These are phyloP conservation scores for Cryptococcus floricola DNA, from an alignment of 1,284 basidiomycete genomes.

Conservation along the genomic window DNA sequence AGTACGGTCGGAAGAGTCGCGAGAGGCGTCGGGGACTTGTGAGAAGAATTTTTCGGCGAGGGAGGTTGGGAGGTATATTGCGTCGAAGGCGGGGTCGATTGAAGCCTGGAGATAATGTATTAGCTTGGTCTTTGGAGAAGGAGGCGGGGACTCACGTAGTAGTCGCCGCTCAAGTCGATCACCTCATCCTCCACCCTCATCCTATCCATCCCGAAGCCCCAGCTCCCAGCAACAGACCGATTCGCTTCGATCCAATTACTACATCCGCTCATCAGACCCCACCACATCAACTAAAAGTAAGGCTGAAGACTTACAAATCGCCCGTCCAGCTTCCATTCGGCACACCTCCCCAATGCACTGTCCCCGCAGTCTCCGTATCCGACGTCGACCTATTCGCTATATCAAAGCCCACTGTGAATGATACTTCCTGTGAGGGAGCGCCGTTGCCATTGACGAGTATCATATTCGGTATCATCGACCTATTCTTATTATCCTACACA, in stretches of 20 bases:
- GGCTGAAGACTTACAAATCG: conserved; percentile 32
- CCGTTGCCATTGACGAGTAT: conserved; percentile 17
- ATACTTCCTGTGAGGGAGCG: conserved; percentile 8
- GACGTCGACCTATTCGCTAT: conserved; percentile 14
- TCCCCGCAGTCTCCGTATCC: conserved; percentile 22
- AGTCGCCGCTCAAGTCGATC: conserved; percentile 13
- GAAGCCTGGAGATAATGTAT: conserved; percentile 19
- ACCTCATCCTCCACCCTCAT: conserved; percentile 25
- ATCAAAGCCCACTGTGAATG: conserved; percentile 37
- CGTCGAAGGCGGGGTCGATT: conserved; percentile 42
- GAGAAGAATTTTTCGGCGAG: conserved; percentile 33
- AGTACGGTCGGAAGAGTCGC: conserved; percentile 25
- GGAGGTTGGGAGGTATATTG: conserved; percentile 32
- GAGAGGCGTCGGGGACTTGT: conserved; percentile 18
- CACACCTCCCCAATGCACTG: conserved; percentile 44
- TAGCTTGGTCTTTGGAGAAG: not conserved
- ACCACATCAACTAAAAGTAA: not conserved
- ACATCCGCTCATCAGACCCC: not conserved
- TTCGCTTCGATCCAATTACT: conserved; percentile 42
- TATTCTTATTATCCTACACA: conserved; percentile 14
- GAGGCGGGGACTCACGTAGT: conserved; percentile 16
- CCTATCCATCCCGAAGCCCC: conserved; percentile 31
- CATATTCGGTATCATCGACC: conserved; percentile 29
- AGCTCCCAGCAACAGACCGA: conserved; percentile 23
- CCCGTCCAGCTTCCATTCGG: conserved; percentile 28